phyloP scores from a whole-genome alignment of 345 rosid genomes.

The thale cress (Arabidopsis thaliana) region TAIR10.1 NC_003070.9:22530001-22530500 shows the following conservation, averaged over 20 bases:
- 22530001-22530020: background rate
- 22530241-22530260: conserved; percentile 93
- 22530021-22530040: conserved; percentile 34
- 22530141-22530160: conserved; percentile 60
- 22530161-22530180: conserved; percentile 65
- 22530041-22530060: conserved; percentile 56
- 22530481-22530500: background rate
- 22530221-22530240: conserved; percentile 83
- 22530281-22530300: conserved; percentile 66
- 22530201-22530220: conserved; percentile 55
- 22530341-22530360: background rate
- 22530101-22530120: conserved; percentile 81
- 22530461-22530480: conserved; percentile 57
- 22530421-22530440: conserved; percentile 48
- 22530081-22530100: conserved; percentile 62
- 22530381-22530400: background rate
- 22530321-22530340: background rate
- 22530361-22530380: background rate
- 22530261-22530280: conserved; percentile 88
- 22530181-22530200: conserved; percentile 58
- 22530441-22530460: conserved; percentile 49
- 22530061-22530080: conserved; percentile 39
- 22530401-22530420: conserved; percentile 66
- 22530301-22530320: conserved; percentile 73
- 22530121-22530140: conserved; percentile 71